Percentiles rank a stretch among this genome's conserved stretches.
phyloP scores from a whole-genome alignment of 2,329 filamentous ascomycete genomes.

The Fusarium torulosum region DNA sequence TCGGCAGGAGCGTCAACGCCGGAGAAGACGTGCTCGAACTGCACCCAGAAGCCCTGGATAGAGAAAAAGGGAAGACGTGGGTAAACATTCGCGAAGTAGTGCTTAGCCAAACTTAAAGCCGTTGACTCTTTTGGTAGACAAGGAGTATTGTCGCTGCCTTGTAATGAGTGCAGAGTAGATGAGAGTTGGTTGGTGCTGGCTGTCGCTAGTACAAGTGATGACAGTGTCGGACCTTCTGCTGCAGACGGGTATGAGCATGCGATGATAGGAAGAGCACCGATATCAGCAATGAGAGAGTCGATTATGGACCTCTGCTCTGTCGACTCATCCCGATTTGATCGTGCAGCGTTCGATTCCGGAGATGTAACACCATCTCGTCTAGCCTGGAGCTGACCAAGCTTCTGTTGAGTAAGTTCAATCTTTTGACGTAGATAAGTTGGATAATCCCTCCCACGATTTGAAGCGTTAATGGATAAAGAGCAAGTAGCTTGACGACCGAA shows the following conservation, averaged over 20 bases:
- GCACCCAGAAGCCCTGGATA: conserved; percentile 18
- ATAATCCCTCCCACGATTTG: conserved; percentile 8
- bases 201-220: conserved; percentile 7
- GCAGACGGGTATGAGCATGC: conserved; percentile 8
- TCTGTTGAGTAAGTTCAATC: conserved; percentile 2
- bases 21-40: conserved; percentile 20
- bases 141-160: background rate
- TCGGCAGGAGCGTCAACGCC: background rate
- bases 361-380: background rate
- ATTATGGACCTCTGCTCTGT: conserved; percentile 8
- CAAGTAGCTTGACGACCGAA: conserved; percentile 1
- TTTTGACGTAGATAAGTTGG: conserved; percentile 7
- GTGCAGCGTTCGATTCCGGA: background rate
- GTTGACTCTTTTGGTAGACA: conserved; percentile 12
- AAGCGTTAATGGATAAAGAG: background rate
- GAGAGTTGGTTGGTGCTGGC: conserved; percentile 16
- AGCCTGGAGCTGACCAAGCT: background rate
- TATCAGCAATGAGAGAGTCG: conserved; percentile 16
- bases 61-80: conserved; percentile 24
- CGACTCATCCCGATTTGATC: background rate
- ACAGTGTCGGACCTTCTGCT: background rate
- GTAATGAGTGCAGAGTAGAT: background rate
- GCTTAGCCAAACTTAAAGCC: background rate
- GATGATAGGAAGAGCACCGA: conserved; percentile 8
- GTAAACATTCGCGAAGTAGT: conserved; percentile 9